phyloP scores from a whole-genome alignment of 2,329 filamentous ascomycete species.

The Claviceps maximensis region DNA sequence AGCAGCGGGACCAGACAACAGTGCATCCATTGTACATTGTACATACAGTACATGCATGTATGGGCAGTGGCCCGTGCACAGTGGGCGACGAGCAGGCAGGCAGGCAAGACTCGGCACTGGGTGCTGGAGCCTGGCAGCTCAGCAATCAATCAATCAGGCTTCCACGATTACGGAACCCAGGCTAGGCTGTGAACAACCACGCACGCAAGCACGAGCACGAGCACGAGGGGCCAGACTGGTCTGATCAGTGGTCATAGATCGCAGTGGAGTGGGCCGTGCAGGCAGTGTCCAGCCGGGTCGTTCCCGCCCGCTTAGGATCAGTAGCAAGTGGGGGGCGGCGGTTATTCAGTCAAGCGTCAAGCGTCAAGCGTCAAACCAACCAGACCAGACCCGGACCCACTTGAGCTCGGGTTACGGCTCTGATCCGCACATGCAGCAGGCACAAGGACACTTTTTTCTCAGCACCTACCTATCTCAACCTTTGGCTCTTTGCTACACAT shows the following conservation, averaged over 20 bases:
- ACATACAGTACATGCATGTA: too few relatives aligned
- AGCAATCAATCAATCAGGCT: slow-evolving; percentile 2
- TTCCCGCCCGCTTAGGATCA: neutral
- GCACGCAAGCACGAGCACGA: neutral
- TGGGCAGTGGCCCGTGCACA: neutral
- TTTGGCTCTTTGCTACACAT: too few relatives aligned
- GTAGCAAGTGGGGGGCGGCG: neutral
- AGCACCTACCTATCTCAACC: too few relatives aligned
- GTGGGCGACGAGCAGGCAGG: neutral
- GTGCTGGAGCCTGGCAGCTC: neutral
- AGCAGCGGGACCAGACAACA: neutral
- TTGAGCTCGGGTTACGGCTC: neutral
- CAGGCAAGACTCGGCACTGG: too few relatives aligned
- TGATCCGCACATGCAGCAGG: too few relatives aligned
- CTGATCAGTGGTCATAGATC: neutral
- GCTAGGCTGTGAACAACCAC: neutral
- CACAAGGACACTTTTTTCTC: too few relatives aligned
- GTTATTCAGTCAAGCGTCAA: neutral
- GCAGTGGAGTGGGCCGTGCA: neutral
- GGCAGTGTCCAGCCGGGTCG: neutral
- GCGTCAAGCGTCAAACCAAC: neutral
- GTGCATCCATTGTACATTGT: too few relatives aligned
- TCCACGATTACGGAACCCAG: slow-evolving; percentile 2
- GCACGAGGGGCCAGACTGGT: neutral
- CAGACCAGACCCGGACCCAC: neutral